A percentile compares a stretch with the other conserved stretches of the same genome.
Evolutionary conservation across 495 filamentous ascomycete genomes (phyloP).

Genomic region (Aspergillus leporis): DNA sequence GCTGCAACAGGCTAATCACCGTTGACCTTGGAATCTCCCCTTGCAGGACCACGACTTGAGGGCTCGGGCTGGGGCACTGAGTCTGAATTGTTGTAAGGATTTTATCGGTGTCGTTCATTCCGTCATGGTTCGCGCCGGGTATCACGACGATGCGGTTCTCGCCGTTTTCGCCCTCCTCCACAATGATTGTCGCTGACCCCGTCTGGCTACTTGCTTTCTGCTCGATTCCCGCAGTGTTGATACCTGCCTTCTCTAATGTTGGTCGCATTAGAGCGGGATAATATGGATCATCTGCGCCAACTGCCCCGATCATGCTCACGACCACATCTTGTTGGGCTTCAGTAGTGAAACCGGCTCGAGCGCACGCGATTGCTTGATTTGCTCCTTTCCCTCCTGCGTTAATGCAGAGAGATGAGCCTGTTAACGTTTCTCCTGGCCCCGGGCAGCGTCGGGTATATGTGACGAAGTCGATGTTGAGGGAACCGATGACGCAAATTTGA

Average conservation of each 20-base stretch:
- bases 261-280: background rate
- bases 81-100: background rate
- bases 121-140: background rate
- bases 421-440: background rate
- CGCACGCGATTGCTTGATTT: background rate
- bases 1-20: background rate
- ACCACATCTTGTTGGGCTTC: background rate
- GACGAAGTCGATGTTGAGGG: constrained; percentile 1
- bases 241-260: background rate
- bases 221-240: background rate
- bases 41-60: background rate
- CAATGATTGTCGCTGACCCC: background rate
- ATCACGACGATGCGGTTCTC: background rate
- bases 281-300: background rate
- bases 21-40: background rate
- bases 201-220: background rate
- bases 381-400: background rate
- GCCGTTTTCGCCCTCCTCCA: background rate
- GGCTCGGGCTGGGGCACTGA: background rate
- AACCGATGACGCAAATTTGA: background rate
- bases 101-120: background rate
- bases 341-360: background rate
- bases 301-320: background rate
- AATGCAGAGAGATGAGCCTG: background rate
- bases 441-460: background rate